Evolutionary conservation across 1,284 basidiomycete species (phyloP).

Genomic region (Heterobasidion occidentale): DNA sequence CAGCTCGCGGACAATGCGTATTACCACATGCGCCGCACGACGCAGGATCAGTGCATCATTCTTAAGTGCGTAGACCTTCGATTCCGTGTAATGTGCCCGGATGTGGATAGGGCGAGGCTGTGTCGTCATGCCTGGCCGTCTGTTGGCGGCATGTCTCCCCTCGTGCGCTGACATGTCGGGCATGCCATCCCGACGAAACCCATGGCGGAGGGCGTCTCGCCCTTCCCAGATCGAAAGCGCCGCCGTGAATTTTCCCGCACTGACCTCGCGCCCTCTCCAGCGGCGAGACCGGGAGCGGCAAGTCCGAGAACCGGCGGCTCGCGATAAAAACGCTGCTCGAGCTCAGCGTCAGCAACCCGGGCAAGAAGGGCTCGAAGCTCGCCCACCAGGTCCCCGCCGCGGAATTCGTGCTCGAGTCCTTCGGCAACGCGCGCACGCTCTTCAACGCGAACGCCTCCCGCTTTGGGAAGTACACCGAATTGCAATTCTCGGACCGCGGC

Average conservation of each 20-base stretch:
- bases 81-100: neutral
- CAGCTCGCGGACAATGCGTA: slow-evolving; percentile 87
- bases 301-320: slow-evolving; percentile 86
- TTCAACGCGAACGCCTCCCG: slow-evolving; percentile 90
- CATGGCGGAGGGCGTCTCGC: too few relatives aligned
- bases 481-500: slow-evolving; percentile 90
- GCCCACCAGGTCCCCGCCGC: slow-evolving; percentile 83
- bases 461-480: slow-evolving; percentile 89
- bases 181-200: too few relatives aligned
- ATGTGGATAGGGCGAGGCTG: neutral
- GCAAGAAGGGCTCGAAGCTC: slow-evolving; percentile 92
- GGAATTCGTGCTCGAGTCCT: slow-evolving; percentile 92
- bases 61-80: slow-evolving; percentile 50
- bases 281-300: slow-evolving; percentile 90
- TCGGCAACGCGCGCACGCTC: slow-evolving; percentile 85
- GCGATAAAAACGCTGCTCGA: slow-evolving; percentile 87
- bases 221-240: too few relatives aligned
- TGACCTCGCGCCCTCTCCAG: slow-evolving; percentile 30
- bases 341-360: slow-evolving; percentile 80
- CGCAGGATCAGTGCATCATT: slow-evolving; percentile 87
- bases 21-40: slow-evolving; percentile 93
- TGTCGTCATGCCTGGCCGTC: neutral
- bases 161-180: too few relatives aligned
- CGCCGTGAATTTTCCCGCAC: too few relatives aligned
- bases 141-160: neutral